A percentile compares a stretch with the other conserved stretches of the same genome.
Conservation (phyloP, 208 protist genomes). For the Herpetomonas tarakana region DNA sequence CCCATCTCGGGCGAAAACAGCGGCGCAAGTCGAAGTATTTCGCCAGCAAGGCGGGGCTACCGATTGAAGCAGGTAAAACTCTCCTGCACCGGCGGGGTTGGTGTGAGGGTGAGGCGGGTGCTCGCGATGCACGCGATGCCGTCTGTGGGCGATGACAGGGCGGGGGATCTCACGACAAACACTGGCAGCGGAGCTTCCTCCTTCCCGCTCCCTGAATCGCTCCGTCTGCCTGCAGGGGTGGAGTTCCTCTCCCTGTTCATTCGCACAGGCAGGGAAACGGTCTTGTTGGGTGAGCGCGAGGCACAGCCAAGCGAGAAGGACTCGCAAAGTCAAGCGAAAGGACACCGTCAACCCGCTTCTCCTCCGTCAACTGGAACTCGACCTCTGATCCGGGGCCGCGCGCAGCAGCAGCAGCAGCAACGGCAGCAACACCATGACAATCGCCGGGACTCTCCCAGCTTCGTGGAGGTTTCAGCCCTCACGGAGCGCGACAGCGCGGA, state of each 20-base stretch:
- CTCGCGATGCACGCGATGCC: conserved; percentile 47
- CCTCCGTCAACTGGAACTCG: too few relatives aligned
- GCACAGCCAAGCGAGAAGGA: too few relatives aligned
- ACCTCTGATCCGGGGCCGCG: too few relatives aligned
- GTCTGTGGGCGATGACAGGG: background rate
- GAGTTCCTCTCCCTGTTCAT: background rate
- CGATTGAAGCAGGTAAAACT: background rate
- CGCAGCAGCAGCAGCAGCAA: background rate
- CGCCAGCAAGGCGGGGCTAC: background rate
- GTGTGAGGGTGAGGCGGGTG: conserved; percentile 59
- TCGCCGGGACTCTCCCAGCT: background rate
- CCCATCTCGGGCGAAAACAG: conserved; percentile 1
- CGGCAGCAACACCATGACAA: background rate
- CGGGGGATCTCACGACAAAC: background rate
- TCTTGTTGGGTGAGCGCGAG: background rate
- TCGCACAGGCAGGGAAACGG: background rate
- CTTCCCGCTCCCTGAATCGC: background rate
- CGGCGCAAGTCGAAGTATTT: background rate
- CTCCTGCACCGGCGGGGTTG: conserved; percentile 8
- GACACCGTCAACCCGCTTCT: too few relatives aligned
- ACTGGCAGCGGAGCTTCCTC: too few relatives aligned
- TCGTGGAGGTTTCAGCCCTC: background rate
- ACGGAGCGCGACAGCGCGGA: too few relatives aligned
- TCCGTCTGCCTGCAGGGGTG: background rate
- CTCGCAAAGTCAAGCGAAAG: too few relatives aligned